A percentile compares a stretch with the other conserved stretches of the same genome.
phyloP scores from a whole-genome alignment of 2,329 filamentous ascomycete genomes.

The Pseudogymnoascus sp. region DNA sequence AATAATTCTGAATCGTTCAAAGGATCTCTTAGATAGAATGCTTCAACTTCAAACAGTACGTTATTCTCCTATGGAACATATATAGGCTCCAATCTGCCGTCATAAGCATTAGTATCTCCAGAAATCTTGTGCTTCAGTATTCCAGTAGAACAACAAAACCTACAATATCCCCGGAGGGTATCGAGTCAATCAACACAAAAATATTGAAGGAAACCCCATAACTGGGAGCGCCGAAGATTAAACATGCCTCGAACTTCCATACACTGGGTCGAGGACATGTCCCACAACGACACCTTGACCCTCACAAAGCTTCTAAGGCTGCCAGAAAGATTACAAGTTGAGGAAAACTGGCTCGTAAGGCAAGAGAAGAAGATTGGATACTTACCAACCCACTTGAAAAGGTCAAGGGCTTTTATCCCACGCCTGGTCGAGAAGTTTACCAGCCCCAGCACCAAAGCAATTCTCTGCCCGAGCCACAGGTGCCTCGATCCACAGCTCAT shows the following conservation, averaged over 20 bases:
- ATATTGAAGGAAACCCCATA: not conserved
- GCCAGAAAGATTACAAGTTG: not conserved
- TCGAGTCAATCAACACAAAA: not conserved
- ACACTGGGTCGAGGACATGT: constrained; percentile 2
- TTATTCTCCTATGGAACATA: not conserved
- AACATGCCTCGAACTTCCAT: not conserved
- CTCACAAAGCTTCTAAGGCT: constrained; percentile 2
- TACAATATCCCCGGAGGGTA: not conserved
- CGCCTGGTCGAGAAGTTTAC: constrained; percentile 12
- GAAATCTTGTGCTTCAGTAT: not conserved
- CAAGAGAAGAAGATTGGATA: not conserved
- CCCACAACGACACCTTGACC: not conserved
- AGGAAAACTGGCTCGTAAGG: not conserved
- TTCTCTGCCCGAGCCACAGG: constrained; percentile 38
- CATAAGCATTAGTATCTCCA: not conserved
- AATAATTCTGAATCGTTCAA: not conserved
- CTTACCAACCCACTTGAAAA: constrained; percentile 17
- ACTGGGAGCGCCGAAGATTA: not conserved
- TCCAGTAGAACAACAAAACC: not conserved
- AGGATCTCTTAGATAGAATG: not conserved
- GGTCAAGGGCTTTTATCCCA: constrained; percentile 13
- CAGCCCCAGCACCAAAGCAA: constrained; percentile 15
- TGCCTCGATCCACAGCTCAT: constrained; percentile 38
- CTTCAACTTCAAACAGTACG: not conserved
- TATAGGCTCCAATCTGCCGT: not conserved